A percentile compares a stretch with the other conserved stretches of the same genome.
Evolutionary conservation across 768 basidiomycete species (phyloP).

Genomic region (Boletus huronensis): DNA sequence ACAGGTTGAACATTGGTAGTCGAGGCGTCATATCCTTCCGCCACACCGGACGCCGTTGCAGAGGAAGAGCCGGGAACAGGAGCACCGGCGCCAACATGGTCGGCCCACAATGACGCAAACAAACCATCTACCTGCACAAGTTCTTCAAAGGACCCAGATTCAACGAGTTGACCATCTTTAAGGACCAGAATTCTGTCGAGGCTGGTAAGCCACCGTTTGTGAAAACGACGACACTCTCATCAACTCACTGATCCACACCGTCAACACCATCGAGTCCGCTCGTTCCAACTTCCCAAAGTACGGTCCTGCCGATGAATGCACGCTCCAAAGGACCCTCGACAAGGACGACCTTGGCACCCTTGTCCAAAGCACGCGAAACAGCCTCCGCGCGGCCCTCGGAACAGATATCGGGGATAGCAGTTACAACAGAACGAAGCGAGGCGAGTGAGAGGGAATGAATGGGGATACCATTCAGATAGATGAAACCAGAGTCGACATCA

Average conservation of each 20-base stretch:
- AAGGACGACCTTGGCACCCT: slow-evolving; percentile 25
- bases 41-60: slow-evolving; percentile 23
- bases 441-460: slow-evolving; percentile 84
- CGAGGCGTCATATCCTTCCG: slow-evolving; percentile 27
- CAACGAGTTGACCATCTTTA: slow-evolving; percentile 84
- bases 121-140: slow-evolving; percentile 66
- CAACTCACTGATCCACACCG: slow-evolving; percentile 55
- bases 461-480: slow-evolving; percentile 82
- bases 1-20: slow-evolving; percentile 17
- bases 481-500: slow-evolving; percentile 76
- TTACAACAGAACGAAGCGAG: slow-evolving; percentile 76
- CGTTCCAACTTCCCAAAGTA: slow-evolving; percentile 28
- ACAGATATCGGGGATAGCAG: slow-evolving; percentile 85
- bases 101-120: slow-evolving; percentile 87
- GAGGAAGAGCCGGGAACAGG: slow-evolving; percentile 34
- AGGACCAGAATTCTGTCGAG: slow-evolving; percentile 77
- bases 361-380: slow-evolving; percentile 23
- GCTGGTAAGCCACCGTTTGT: neutral
- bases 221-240: neutral
- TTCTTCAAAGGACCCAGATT: slow-evolving; percentile 77
- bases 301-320: slow-evolving; percentile 17
- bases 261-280: slow-evolving; percentile 44
- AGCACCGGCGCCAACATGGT: slow-evolving; percentile 64
- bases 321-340: slow-evolving; percentile 26
- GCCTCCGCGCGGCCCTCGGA: slow-evolving; percentile 22